Base-by-base conservation (phyloP, 2,329 filamentous ascomycete species). In the Ceratocystis cacaofunesta region DNA sequence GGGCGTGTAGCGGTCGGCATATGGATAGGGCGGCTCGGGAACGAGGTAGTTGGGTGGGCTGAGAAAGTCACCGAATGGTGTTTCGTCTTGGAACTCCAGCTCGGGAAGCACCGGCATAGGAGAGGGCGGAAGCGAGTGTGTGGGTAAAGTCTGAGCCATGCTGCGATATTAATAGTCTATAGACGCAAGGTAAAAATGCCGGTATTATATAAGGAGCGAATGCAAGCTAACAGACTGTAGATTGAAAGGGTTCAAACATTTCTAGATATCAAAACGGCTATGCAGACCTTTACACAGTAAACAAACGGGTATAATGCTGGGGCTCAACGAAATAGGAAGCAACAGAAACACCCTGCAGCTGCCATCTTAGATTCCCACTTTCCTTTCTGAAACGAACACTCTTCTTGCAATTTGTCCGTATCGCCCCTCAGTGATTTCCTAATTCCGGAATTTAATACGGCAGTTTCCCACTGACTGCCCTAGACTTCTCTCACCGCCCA, bases 401-500 rank as follows among this genome's bases (percentile, higher is more conserved):
- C 17, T 8, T 58, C 15, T 17, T 50, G n/a, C 22, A n/a, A 19
- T 25, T n/a, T 52, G 22, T 15, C 22, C 8, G 22, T 28, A 4
- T 52, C 22, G 19, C 19, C 22, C 10, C 25, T 28, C 48, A 1
- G 22, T 28, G 22, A 5, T 15, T 52, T 28, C 48, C 48, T 2
- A 28, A n/a, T 28, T 22, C 10, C 36, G 32, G 8, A 52, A 32
- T n/a, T 17, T 7, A 36, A 19, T 22, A n/a, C 12, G 25, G 17
- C 15, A 30, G 15, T 25, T 30, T 8, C 52, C 32, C 52, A 7
- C 22, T 22, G n/a, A 19, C 52, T 30, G 52, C 28, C 52, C n/a
- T 19, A 1, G 28, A 15, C 6, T 19, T 30, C 15, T 8, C 28
- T 58, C 52, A 75, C 77, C 79, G 75, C 76, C 83, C 83, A 76